Evolutionary conservation across 805 yeast genomes (phyloP).

Genomic region (Kluyveromyces nonfermentans): DNA sequence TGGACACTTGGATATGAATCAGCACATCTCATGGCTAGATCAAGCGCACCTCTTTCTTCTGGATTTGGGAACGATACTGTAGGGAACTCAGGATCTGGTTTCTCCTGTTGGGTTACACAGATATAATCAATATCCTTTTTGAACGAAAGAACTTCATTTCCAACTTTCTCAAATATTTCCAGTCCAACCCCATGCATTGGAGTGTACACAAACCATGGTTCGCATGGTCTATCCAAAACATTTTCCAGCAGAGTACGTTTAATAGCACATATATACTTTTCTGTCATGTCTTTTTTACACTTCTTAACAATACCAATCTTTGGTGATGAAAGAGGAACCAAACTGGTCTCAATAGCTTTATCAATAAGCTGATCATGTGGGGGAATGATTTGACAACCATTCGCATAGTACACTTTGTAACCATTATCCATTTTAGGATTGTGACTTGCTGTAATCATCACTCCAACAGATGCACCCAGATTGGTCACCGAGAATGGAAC

Average conservation of each 20-base stretch:
- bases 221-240: slow-evolving; percentile 4
- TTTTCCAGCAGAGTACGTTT: slow-evolving; percentile 27
- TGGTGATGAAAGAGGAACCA: slow-evolving; percentile 42
- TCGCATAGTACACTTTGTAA: slow-evolving; percentile 84
- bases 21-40: slow-evolving; percentile 57
- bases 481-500: slow-evolving; percentile 80
- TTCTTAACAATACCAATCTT: slow-evolving; percentile 10
- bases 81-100: slow-evolving; percentile 78
- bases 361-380: slow-evolving; percentile 82
- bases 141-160: slow-evolving; percentile 24
- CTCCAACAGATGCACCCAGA: slow-evolving; percentile 62
- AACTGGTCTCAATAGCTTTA: slow-evolving; percentile 44
- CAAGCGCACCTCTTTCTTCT: slow-evolving; percentile 87
- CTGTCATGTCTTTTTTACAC: slow-evolving; percentile 36
- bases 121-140: slow-evolving; percentile 30
- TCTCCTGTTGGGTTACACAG: slow-evolving; percentile 53
- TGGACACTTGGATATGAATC: slow-evolving; percentile 34
- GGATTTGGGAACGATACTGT: slow-evolving; percentile 92
- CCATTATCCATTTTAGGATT: slow-evolving; percentile 85
- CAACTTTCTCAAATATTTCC: slow-evolving; percentile 40
- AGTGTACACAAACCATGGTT: slow-evolving; percentile 61
- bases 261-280: slow-evolving; percentile 33
- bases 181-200: slow-evolving; percentile 95
- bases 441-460: slow-evolving; percentile 89
- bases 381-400: slow-evolving; percentile 93